phyloP scores from a whole-genome alignment of 768 basidiomycete species.

The Gyrodon lividus region DNA sequence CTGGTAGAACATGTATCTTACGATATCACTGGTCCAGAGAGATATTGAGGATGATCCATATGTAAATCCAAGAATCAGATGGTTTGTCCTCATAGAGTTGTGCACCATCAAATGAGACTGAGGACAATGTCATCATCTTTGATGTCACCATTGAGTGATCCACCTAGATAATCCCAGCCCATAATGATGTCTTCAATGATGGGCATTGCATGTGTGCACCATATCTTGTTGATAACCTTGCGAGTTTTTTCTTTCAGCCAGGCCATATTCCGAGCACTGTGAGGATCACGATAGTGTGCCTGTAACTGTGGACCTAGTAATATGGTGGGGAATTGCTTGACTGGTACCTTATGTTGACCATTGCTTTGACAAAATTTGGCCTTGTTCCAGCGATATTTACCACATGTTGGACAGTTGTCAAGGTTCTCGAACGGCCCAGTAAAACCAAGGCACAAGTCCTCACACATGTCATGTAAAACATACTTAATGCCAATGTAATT shows the following conservation, averaged over 20 bases:
- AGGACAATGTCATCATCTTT: background rate
- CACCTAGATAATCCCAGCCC: background rate
- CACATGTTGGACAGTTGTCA: background rate
- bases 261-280: background rate
- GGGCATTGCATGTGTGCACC: background rate
- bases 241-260: background rate
- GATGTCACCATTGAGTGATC: background rate
- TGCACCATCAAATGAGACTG: background rate
- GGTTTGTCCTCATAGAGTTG: background rate
- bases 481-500: too few relatives aligned
- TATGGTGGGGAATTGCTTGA: background rate
- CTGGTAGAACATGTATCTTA: background rate
- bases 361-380: too few relatives aligned
- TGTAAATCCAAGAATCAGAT: background rate
- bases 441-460: too few relatives aligned
- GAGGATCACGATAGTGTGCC: background rate
- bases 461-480: too few relatives aligned
- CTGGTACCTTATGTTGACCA: background rate
- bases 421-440: background rate
- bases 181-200: background rate
- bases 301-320: constrained; percentile 1
- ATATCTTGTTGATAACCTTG: background rate
- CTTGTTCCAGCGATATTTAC: background rate
- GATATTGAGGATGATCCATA: background rate
- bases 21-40: background rate